A percentile compares a stretch with the other conserved stretches of the same genome.
Conservation (phyloP, 225 moss, liverwort and hornwort species). For the Straminergon stramineum region DNA sequence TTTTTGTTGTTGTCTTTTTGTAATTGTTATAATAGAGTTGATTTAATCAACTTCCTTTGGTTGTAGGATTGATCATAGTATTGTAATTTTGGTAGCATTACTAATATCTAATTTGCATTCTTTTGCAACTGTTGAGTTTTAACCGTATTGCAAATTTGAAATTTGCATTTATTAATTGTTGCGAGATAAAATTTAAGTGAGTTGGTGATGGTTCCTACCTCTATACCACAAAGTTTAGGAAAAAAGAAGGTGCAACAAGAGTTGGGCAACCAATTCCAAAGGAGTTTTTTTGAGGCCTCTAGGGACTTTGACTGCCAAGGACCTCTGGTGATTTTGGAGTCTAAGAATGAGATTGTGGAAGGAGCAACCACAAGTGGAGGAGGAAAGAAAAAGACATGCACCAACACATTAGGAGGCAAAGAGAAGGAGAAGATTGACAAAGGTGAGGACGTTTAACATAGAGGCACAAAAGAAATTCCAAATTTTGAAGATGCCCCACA, state of each 20-base stretch:
- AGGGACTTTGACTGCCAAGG: fast-evolving
- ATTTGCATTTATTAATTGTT: neutral
- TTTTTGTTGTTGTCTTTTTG: neutral
- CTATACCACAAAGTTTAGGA: neutral
- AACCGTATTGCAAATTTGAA: fast-evolving
- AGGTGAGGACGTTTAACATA: fast-evolving
- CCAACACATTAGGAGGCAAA: neutral
- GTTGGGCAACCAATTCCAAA: neutral
- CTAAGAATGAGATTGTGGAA: neutral
- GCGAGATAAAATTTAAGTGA: neutral
- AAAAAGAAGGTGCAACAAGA: neutral
- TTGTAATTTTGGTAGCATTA: neutral
- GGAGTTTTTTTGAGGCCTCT: neutral
- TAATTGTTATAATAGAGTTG: neutral
- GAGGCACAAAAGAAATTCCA: fast-evolving
- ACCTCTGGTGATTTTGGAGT: neutral
- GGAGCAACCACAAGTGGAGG: fast-evolving
- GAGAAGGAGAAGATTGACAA: neutral
- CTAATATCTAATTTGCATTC: neutral
- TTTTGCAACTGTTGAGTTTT: neutral
- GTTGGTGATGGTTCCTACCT: neutral
- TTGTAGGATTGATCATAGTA: neutral
- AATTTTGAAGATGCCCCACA: neutral
- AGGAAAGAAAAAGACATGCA: neutral
- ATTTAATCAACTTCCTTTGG: neutral